Percentiles rank a stretch among this genome's conserved stretches.
These are phyloP conservation scores for Cicer yamashitae DNA, from an alignment of 306 rosid species.

Conservation along the genomic window DNA sequence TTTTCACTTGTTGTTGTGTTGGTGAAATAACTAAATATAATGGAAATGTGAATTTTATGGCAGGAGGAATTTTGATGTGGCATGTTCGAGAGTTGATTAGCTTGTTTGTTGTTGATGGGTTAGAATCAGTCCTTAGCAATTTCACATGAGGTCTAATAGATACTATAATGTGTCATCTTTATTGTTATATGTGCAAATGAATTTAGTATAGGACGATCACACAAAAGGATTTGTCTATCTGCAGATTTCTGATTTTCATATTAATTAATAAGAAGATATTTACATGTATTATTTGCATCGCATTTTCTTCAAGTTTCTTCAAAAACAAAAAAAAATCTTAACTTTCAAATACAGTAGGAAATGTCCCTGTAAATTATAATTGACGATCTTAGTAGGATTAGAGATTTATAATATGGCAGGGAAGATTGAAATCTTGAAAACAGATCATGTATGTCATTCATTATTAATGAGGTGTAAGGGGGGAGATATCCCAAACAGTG, in stretches of 20 bases:
- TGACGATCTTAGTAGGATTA: background rate
- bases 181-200: constrained; percentile 33
- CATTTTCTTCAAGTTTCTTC: constrained; percentile 6
- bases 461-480: background rate
- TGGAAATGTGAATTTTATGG: background rate
- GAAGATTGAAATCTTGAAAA: background rate
- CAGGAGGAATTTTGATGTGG: constrained; percentile 37
- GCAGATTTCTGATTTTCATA: constrained; percentile 13
- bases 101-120: constrained; percentile 11
- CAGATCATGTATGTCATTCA: background rate
- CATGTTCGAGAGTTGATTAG: constrained; percentile 30
- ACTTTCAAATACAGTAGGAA: constrained; percentile 6
- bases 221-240: background rate
- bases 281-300: constrained; percentile 14
- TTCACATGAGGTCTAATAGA: constrained; percentile 33
- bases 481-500: too few species aligned
- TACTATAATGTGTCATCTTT: constrained; percentile 27
- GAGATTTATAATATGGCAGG: background rate
- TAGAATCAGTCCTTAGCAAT: constrained; percentile 33
- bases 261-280: constrained; percentile 33
- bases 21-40: constrained; percentile 13
- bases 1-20: background rate
- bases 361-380: background rate
- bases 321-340: background rate
- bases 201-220: constrained; percentile 28